These are phyloP conservation scores for Hyphodiscus sp. DNA, from an alignment of 2,329 filamentous ascomycete species.

Conservation along the genomic window DNA sequence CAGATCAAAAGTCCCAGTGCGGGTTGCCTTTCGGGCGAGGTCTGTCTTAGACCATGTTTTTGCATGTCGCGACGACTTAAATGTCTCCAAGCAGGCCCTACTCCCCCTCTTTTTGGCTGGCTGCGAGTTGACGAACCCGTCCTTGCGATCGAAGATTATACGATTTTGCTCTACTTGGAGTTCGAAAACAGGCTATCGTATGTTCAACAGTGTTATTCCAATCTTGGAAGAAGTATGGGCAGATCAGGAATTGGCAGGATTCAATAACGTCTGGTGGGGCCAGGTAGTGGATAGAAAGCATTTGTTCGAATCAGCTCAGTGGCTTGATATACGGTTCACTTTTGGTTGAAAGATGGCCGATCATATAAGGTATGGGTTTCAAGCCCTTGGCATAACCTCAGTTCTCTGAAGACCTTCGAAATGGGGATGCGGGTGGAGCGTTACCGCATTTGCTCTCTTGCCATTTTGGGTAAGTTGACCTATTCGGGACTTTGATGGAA, in stretches of 20 bases:
- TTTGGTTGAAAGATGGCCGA: too few species aligned
- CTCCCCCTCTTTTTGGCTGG: conserved; percentile 5
- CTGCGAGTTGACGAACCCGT: conserved; percentile 3
- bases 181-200: conserved; percentile 1
- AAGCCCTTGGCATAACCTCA: too few species aligned
- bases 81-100: conserved; percentile 1
- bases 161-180: conserved; percentile 3
- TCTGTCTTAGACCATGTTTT: conserved; percentile 1
- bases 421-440: too few species aligned
- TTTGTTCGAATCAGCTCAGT: not conserved
- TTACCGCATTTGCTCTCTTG: too few species aligned
- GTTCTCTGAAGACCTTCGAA: too few species aligned
- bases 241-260: conserved; percentile 1
- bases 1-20: not conserved
- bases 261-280: conserved; percentile 6
- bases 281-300: conserved; percentile 4
- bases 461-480: too few species aligned
- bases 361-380: too few species aligned
- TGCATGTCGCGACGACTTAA: conserved; percentile 1
- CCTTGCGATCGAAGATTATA: conserved; percentile 2
- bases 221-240: conserved; percentile 6
- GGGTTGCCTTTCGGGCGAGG: conserved; percentile 1
- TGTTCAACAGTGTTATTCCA: conserved; percentile 1
- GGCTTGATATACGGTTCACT: too few species aligned
- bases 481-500: too few species aligned